Conservation (phyloP, 2,329 filamentous ascomycete genomes). For the Paecilomyces fulvus region DNA sequence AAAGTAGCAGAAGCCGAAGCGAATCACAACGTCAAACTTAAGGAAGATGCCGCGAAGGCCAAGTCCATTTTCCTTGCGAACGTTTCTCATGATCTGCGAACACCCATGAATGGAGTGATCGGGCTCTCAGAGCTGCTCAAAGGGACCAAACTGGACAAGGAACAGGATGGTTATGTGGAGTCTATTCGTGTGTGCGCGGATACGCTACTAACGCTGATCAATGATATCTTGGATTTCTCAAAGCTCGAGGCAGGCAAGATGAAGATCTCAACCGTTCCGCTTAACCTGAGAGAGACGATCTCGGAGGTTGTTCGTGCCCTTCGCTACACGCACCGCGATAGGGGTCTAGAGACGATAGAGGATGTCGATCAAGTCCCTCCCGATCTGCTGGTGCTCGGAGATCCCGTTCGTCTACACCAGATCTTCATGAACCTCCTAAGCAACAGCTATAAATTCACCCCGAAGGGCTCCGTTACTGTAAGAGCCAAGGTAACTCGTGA, state of each 20-base stretch:
- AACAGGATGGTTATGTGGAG: constrained; percentile 56
- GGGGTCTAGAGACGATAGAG: constrained; percentile 52
- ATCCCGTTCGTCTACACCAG: constrained; percentile 74
- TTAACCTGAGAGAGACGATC: constrained; percentile 63
- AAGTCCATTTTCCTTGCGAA: constrained; percentile 98
- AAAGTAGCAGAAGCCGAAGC: constrained; percentile 57
- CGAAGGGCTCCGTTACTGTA: constrained; percentile 76
- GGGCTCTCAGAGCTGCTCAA: constrained; percentile 61
- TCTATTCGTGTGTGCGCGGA: constrained; percentile 60
- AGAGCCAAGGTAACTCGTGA: constrained; percentile 66
- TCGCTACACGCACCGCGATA: constrained; percentile 54
- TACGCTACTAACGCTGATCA: constrained; percentile 76
- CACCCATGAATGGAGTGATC: constrained; percentile 88
- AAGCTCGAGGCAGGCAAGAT: constrained; percentile 81
- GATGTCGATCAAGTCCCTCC: constrained; percentile 55
- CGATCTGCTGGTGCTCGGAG: constrained; percentile 65
- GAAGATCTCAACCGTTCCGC: constrained; percentile 76
- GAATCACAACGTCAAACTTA: constrained; percentile 56
- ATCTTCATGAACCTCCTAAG: constrained; percentile 74
- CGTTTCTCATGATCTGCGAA: constrained; percentile 78
- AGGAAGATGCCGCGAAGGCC: constrained; percentile 58
- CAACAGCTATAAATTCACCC: constrained; percentile 92
- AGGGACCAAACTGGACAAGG: constrained; percentile 45
- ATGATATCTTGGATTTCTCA: constrained; percentile 84
- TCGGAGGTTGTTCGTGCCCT: constrained; percentile 56